phyloP scores from a whole-genome alignment of 371 early-diverging fungal species.

The Circinella minor region DNA sequence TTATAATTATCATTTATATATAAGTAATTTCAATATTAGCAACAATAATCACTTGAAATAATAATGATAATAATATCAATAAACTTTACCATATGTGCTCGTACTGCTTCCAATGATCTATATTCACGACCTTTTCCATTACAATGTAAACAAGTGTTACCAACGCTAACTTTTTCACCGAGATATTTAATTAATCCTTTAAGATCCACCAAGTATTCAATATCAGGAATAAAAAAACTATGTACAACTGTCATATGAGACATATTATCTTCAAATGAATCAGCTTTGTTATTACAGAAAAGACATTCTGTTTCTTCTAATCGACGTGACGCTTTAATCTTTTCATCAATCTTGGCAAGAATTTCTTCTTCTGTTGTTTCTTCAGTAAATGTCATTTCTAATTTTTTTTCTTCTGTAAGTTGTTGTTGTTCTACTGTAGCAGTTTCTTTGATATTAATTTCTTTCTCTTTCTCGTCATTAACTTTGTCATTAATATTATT shows the following conservation, averaged over 20 bases:
- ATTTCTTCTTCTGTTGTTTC: slow-evolving; percentile 51
- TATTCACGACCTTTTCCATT: slow-evolving; percentile 88
- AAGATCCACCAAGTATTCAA: slow-evolving; percentile 89
- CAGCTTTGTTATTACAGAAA: slow-evolving; percentile 76
- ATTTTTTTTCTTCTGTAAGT: slow-evolving; percentile 25
- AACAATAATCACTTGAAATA: no score
- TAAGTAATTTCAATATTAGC: no score
- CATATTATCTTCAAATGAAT: slow-evolving; percentile 82
- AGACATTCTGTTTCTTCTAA: slow-evolving; percentile 78
- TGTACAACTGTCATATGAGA: slow-evolving; percentile 91
- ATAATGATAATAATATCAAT: not conserved
- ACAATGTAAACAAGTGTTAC: slow-evolving; percentile 94
- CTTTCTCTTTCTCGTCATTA: not conserved
- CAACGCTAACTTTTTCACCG: slow-evolving; percentile 92
- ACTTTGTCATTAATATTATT: slow-evolving; percentile 5
- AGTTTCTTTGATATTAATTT: slow-evolving; percentile 17
- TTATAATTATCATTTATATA: not conserved
- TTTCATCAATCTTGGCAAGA: slow-evolving; percentile 70
- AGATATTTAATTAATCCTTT: slow-evolving; percentile 89
- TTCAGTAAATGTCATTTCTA: slow-evolving; percentile 61
- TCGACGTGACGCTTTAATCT: slow-evolving; percentile 68
- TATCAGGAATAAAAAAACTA: slow-evolving; percentile 95
- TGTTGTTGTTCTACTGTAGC: slow-evolving; percentile 33
- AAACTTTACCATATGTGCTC: slow-evolving; percentile 86
- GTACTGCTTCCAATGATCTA: slow-evolving; percentile 88